Evolutionary conservation across 306 rosid genomes (phyloP), one percentile per base, ranked within the genome.

Genomic region (Begonia loranthoides): DNA sequence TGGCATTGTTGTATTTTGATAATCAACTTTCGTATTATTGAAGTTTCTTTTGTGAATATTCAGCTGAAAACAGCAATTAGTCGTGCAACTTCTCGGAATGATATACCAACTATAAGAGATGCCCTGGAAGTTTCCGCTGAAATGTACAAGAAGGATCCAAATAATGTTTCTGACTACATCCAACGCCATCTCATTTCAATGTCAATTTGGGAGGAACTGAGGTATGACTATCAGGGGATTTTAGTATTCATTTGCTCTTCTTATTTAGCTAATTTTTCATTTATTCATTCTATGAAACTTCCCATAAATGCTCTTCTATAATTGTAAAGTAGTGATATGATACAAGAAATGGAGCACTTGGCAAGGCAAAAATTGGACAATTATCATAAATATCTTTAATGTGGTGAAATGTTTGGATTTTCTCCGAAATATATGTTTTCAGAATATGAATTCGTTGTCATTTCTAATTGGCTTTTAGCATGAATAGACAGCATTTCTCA

Each of bases 71-170:
- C 88, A 54, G 99, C 95, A 60, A 83, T 90, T 64, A 76, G 70
- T 59, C 87, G 95, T 49, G 99, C 99, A 68, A 86, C 93, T 10
- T 78, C 93, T 17, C 81, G 93, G 21, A 86, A 80, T 74, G 99
- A 90, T 74, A 43, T 70, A 69, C 15, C 61, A 68, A 90, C 95
- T 34, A 58, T 90, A 62, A 86, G 95, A 75, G 99, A 90, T 69
- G 99, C 95, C 62, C 89, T 86, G 76, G 99, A 86, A 76, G 99
- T 90, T 59, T 90, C 95, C 44, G 89, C 95, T 59, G 95, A 86
- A 61, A 80, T 86, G 87, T 80, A 62, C 64, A 90, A 90, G 76
- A 90, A 76, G 69, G 99, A 90, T 70, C 77, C 67, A n/a, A 78
- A 74, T 64, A 86, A 83, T 67, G 95, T 86, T 65, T 62, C 82